Conservation (phyloP, 768 basidiomycete genomes). For the Lepiota subincarnata region DNA sequence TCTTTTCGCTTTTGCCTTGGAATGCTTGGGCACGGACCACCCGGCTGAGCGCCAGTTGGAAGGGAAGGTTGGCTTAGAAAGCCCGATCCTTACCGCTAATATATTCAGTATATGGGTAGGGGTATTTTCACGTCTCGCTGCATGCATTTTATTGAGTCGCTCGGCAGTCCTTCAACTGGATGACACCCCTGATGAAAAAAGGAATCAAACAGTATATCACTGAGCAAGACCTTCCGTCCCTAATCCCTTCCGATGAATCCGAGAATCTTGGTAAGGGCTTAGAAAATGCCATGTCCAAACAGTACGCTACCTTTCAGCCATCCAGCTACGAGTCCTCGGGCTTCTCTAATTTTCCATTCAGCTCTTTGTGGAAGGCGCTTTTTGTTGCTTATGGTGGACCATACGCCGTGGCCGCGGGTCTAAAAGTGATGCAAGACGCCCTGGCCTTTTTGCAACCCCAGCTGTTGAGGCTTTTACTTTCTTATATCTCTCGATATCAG, state of each 20-base stretch:
- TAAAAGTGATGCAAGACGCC: conserved; percentile 79
- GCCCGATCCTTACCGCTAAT: conserved; percentile 72
- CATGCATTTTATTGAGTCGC: not conserved
- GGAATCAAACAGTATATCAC: conserved; percentile 65
- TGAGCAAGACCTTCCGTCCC: conserved; percentile 80
- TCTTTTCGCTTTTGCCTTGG: conserved; percentile 54
- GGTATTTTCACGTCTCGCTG: conserved; percentile 1
- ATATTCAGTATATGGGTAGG: conserved; percentile 70
- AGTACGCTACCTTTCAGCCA: conserved; percentile 40
- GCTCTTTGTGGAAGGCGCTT: conserved; percentile 71
- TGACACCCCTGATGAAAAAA: conserved; percentile 74
- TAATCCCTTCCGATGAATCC: conserved; percentile 67
- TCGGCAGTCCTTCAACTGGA: conserved; percentile 72
- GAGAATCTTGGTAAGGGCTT: conserved; percentile 61
- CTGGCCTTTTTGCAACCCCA: conserved; percentile 87
- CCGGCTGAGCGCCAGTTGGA: conserved; percentile 17
- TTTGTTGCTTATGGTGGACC: conserved; percentile 76
- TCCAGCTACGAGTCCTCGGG: not conserved
- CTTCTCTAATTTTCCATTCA: conserved; percentile 19
- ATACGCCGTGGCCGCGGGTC: conserved; percentile 52
- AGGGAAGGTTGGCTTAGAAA: conserved; percentile 47
- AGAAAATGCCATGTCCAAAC: conserved; percentile 52
- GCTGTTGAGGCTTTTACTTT: conserved; percentile 71
- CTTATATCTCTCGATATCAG: conserved; percentile 81
- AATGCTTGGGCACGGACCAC: conserved; percentile 66